A percentile compares a stretch with the other conserved stretches of the same genome.
These are phyloP conservation scores for Hamamelis virginiana DNA, from an alignment of 164 flowering plant species.

Conservation along the genomic window DNA sequence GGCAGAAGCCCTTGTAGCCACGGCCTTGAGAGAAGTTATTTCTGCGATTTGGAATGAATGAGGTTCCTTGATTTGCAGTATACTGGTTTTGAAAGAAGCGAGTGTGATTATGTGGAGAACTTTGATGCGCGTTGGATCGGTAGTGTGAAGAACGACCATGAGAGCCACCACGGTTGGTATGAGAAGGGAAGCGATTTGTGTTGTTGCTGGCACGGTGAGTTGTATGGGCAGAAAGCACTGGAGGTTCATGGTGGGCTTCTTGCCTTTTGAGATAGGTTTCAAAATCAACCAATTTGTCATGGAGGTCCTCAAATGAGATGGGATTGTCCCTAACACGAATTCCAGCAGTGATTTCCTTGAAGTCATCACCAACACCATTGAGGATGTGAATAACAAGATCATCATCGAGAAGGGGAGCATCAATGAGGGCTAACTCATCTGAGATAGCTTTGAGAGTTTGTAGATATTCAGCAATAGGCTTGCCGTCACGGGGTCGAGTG, in stretches of 20 bases:
- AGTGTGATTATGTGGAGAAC: too few relatives aligned
- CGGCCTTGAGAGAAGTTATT: background rate
- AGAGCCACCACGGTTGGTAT: background rate
- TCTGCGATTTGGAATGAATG: too few relatives aligned
- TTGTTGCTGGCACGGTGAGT: background rate
- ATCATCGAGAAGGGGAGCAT: background rate
- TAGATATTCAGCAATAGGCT: background rate
- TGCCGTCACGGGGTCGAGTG: background rate
- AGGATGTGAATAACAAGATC: too few relatives aligned
- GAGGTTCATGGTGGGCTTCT: background rate
- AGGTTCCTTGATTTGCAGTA: too few relatives aligned
- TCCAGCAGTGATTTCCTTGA: background rate
- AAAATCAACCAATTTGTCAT: too few relatives aligned
- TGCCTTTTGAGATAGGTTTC: too few relatives aligned
- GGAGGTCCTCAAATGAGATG: too few relatives aligned
- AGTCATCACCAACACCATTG: too few relatives aligned
- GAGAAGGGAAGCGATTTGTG: background rate
- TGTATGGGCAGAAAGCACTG: background rate
- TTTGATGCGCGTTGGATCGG: too few relatives aligned
- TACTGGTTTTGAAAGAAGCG: too few relatives aligned
- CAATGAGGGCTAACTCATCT: conserved; percentile 2
- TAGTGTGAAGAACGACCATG: too few relatives aligned
- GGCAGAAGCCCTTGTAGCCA: background rate
- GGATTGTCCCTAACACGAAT: too few relatives aligned
- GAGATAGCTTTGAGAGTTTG: background rate